Percentiles rank a stretch among this genome's conserved stretches.
Evolutionary conservation across 345 rosid species (phyloP).

Genomic region (Diplotaxis tenuifolia): DNA sequence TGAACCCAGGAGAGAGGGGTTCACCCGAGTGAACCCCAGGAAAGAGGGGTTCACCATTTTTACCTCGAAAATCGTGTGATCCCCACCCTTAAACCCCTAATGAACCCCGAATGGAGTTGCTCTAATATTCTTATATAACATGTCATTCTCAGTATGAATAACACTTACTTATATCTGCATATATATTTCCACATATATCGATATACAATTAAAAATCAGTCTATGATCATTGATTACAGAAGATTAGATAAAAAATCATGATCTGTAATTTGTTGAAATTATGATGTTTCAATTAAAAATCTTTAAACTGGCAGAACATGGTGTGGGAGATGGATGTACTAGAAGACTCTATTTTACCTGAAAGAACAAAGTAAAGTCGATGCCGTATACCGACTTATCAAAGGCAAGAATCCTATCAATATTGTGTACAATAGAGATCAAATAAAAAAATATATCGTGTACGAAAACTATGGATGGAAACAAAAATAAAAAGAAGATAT

Average conservation of each 20-base stretch:
- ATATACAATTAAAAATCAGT: background rate
- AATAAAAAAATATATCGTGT: slow-evolving; percentile 10
- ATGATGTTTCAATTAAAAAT: no score
- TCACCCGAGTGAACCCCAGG: no score
- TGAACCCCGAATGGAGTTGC: no score
- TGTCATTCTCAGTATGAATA: background rate
- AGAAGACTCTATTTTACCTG: slow-evolving; percentile 19
- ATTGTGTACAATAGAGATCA: slow-evolving; percentile 5
- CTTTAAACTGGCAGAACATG: background rate
- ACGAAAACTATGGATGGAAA: slow-evolving; percentile 11
- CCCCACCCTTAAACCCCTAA: no score
- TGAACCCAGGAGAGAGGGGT: no score
- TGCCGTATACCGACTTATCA: slow-evolving; percentile 26
- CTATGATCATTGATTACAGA: background rate
- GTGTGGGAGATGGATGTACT: slow-evolving; percentile 11
- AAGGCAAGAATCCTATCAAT: slow-evolving; percentile 33
- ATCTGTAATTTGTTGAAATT: background rate
- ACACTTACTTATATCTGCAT: background rate
- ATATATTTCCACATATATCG: background rate
- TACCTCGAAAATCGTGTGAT: no score
- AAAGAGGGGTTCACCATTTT: no score
- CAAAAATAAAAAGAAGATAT: slow-evolving; percentile 35
- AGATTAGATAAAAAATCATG: background rate
- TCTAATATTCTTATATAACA: background rate
- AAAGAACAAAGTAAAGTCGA: slow-evolving; percentile 32